phyloP scores from a whole-genome alignment of 2,329 filamentous ascomycete genomes.

The Stylonectria norvegica region DNA sequence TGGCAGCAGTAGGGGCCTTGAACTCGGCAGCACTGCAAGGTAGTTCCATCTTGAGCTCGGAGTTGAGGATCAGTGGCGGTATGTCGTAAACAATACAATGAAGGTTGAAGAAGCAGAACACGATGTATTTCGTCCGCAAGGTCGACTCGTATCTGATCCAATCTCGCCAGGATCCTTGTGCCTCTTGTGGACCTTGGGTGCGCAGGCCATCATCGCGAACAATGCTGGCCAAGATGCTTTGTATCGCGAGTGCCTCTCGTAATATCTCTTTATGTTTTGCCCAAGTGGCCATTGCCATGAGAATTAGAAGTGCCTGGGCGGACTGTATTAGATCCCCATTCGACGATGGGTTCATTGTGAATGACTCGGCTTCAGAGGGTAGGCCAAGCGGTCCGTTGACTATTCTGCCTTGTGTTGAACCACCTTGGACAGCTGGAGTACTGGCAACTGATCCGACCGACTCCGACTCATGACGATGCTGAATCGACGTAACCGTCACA shows the following conservation, averaged over 20 bases:
- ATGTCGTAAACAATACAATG: slow-evolving; percentile 7
- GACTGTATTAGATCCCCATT: background rate
- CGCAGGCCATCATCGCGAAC: slow-evolving; percentile 6
- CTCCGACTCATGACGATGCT: background rate
- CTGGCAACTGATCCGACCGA: slow-evolving; percentile 1
- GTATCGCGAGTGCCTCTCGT: slow-evolving; percentile 6
- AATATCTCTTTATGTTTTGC: background rate
- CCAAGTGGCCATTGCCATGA: slow-evolving; percentile 9
- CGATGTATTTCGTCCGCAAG: slow-evolving; percentile 3
- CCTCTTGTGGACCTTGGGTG: background rate
- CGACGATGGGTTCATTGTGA: background rate
- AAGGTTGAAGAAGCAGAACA: slow-evolving; percentile 2
- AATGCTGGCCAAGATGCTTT: slow-evolving; percentile 2
- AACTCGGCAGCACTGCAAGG: slow-evolving; percentile 5
- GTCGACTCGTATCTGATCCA: slow-evolving; percentile 3
- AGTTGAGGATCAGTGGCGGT: slow-evolving; percentile 6
- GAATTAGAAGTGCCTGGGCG: slow-evolving; percentile 2
- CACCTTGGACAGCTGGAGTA: slow-evolving; percentile 2
- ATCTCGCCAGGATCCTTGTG: slow-evolving; percentile 3
- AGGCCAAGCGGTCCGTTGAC: background rate
- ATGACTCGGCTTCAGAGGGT: background rate
- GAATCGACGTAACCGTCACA: background rate
- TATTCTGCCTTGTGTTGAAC: background rate
- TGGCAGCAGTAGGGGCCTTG: slow-evolving; percentile 2
- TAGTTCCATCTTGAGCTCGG: slow-evolving; percentile 3